A percentile compares a stretch with the other conserved stretches of the same genome.
These are phyloP conservation scores for Phlebiopsis flavidoalba DNA, from an alignment of 768 basidiomycete species.

Conservation along the genomic window DNA sequence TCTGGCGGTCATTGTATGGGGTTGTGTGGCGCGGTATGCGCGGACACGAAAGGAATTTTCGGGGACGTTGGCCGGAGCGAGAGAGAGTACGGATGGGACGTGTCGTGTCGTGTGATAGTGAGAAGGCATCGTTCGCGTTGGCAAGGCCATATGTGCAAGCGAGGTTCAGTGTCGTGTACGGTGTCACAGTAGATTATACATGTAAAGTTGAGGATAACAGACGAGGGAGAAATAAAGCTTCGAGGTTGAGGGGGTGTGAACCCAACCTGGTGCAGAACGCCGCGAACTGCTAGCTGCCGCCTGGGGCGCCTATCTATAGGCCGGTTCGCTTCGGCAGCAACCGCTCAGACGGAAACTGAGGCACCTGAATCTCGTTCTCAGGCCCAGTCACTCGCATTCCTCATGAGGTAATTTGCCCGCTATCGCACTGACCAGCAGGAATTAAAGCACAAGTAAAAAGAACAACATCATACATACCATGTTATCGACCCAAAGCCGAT, in stretches of 20 bases:
- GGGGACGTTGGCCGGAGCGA: slow-evolving; percentile 16
- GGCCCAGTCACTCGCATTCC: no score
- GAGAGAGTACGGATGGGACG: slow-evolving; percentile 11
- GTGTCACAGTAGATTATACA: background rate
- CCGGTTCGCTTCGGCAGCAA: no score
- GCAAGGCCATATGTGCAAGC: slow-evolving; percentile 10
- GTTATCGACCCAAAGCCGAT: background rate
- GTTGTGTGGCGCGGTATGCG: background rate
- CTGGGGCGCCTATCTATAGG: no score
- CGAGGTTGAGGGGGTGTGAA: background rate
- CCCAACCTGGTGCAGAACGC: background rate
- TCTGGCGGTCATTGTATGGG: slow-evolving; percentile 2
- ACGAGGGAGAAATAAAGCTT: background rate
- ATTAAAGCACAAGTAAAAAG: background rate
- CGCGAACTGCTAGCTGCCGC: background rate
- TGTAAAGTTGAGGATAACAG: background rate
- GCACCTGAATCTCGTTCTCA: no score
- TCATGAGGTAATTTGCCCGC: no score
- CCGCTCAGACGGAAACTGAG: no score
- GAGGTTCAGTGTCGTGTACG: background rate
- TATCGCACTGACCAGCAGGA: no score
- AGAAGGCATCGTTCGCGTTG: slow-evolving; percentile 18
- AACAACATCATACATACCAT: background rate
- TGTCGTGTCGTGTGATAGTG: slow-evolving; percentile 13
- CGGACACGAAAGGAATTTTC: slow-evolving; percentile 13